Conservation (phyloP, 2,329 filamentous ascomycete genomes). For the Tricladium varicosporioides region DNA sequence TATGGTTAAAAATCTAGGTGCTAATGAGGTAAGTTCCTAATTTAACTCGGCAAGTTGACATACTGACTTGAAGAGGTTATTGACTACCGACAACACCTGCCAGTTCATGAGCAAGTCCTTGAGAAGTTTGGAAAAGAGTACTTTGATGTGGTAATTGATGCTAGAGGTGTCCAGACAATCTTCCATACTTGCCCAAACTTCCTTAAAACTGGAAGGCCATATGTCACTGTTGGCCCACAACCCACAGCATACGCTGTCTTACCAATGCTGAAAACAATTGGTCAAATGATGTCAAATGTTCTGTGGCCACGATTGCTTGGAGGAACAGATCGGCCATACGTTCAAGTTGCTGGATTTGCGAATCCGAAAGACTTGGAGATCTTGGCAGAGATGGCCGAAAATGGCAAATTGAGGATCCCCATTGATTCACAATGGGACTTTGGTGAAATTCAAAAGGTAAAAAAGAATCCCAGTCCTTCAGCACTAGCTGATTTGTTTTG, state of each 20-base stretch:
- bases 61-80: conserved; percentile 34
- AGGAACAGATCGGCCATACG: conserved; percentile 35
- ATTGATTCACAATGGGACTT: conserved; percentile 40
- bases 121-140: conserved; percentile 31
- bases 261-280: conserved; percentile 33
- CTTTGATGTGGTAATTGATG: conserved; percentile 49
- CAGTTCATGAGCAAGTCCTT: conserved; percentile 38
- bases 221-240: conserved; percentile 42
- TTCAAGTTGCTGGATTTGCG: conserved; percentile 11
- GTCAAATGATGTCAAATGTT: conserved; percentile 39
- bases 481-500: neutral
- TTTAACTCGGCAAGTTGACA: neutral
- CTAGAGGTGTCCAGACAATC: conserved; percentile 46
- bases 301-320: conserved; percentile 37
- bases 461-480: neutral
- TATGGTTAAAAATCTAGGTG: conserved; percentile 46
- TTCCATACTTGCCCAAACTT: conserved; percentile 41
- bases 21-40: conserved; percentile 41
- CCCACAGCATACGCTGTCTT: conserved; percentile 35
- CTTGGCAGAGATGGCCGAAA: conserved; percentile 35
- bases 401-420: conserved; percentile 37
- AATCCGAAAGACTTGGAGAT: conserved; percentile 35
- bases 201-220: conserved; percentile 38
- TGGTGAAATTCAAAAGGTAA: conserved; percentile 36
- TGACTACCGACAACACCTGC: conserved; percentile 40